Percentiles rank a stretch among this genome's conserved stretches.
These are phyloP conservation scores for Alternaria infectoria DNA, from an alignment of 2,329 filamentous ascomycete genomes.

Conservation along the genomic window DNA sequence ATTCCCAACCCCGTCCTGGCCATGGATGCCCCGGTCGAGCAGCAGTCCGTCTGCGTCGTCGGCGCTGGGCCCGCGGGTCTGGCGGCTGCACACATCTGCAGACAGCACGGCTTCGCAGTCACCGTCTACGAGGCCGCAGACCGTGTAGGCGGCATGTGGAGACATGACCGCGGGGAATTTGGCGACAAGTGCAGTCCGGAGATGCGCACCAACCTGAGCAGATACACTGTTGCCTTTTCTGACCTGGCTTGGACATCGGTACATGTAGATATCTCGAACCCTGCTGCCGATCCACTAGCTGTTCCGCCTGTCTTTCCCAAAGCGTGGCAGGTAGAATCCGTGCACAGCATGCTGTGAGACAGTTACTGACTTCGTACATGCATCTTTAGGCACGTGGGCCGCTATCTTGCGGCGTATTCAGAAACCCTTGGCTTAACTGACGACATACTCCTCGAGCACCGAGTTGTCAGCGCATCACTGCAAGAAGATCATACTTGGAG, in stretches of 20 bases:
- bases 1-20: background rate
- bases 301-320: constrained; percentile 69
- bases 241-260: constrained; percentile 73
- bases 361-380: background rate
- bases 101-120: constrained; percentile 69
- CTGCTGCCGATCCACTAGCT: constrained; percentile 1
- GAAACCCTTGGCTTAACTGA: constrained; percentile 61
- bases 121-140: constrained; percentile 72
- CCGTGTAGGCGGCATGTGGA: constrained; percentile 81
- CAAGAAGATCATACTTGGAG: constrained; percentile 28
- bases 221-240: constrained; percentile 68
- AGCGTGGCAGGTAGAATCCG: constrained; percentile 68
- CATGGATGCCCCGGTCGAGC: constrained; percentile 5
- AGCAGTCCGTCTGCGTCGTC: constrained; percentile 50
- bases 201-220: constrained; percentile 73
- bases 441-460: constrained; percentile 57
- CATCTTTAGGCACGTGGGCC: constrained; percentile 56
- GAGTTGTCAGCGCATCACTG: constrained; percentile 39
- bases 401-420: constrained; percentile 71
- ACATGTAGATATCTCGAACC: constrained; percentile 41
- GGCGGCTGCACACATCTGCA: constrained; percentile 68
- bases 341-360: background rate
- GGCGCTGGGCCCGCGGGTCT: constrained; percentile 55
- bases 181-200: constrained; percentile 68
- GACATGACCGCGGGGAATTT: constrained; percentile 51